Conservation (phyloP, 805 yeast genomes). For the Cyberlindnera xylosilytica region DNA sequence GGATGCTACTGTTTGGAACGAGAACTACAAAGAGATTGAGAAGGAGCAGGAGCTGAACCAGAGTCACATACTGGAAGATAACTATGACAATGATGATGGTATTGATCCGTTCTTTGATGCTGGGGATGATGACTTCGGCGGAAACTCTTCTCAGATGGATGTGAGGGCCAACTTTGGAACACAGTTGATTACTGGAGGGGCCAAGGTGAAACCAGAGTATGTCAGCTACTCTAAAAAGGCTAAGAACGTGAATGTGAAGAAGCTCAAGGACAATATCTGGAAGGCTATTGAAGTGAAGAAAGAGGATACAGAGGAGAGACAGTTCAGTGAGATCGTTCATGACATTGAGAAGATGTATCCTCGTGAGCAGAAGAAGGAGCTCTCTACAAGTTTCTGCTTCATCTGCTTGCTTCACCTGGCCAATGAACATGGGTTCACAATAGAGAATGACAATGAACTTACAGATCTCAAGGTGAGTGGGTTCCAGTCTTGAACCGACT, state of each 20-base stretch:
- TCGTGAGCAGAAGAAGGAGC: conserved; percentile 53
- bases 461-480: conserved; percentile 17
- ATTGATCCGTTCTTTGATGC: conserved; percentile 12
- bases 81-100: conserved; percentile 30
- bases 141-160: conserved; percentile 12
- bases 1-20: conserved; percentile 75
- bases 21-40: conserved; percentile 36
- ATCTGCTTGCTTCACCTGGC: conserved; percentile 83
- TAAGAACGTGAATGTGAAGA: conserved; percentile 73
- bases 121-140: conserved; percentile 12
- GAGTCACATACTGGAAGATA: conserved; percentile 18
- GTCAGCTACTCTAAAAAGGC: conserved; percentile 68
- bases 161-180: conserved; percentile 24
- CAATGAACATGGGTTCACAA: conserved; percentile 72
- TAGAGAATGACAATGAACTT: conserved; percentile 30
- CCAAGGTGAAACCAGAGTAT: conserved; percentile 36
- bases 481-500: neutral
- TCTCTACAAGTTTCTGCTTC: conserved; percentile 83
- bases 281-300: conserved; percentile 36
- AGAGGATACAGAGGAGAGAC: conserved; percentile 10
- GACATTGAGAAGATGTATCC: conserved; percentile 52
- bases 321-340: conserved; percentile 46
- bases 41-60: conserved; percentile 31
- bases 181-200: conserved; percentile 28
- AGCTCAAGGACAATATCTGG: conserved; percentile 77